Evolutionary conservation across 495 filamentous ascomycete genomes (phyloP).

Genomic region (Tuber indicum): DNA sequence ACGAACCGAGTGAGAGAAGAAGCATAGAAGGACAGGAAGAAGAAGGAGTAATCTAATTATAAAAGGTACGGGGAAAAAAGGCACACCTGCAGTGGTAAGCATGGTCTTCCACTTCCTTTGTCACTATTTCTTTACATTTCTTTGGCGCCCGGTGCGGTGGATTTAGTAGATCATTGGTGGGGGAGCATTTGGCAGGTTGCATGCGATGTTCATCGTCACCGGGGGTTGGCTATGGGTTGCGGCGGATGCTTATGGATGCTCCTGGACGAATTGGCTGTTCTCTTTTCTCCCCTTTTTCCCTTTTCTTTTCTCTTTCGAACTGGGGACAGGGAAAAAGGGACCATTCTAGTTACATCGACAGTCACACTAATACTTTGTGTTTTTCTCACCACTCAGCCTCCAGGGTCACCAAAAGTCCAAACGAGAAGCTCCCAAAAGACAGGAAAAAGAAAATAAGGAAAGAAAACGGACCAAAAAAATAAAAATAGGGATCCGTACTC

Average conservation of each 20-base stretch:
- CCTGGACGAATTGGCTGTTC: conserved; percentile 1
- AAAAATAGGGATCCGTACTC: conserved; percentile 1
- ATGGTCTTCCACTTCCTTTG: conserved; percentile 5
- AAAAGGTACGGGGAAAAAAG: conserved; percentile 18
- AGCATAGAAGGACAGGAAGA: conserved; percentile 4
- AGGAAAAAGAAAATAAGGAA: not conserved
- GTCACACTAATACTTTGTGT: conserved; percentile 15
- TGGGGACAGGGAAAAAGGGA: conserved; percentile 26
- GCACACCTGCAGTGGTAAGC: conserved; percentile 7
- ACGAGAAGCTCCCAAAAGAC: not conserved
- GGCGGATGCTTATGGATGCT: not conserved
- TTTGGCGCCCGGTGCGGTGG: conserved; percentile 26
- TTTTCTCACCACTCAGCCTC: conserved; percentile 11
- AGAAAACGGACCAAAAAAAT: not conserved
- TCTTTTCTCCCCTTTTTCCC: not conserved
- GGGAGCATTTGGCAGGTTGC: conserved; percentile 15
- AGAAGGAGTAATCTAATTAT: conserved; percentile 19
- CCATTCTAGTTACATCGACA: conserved; percentile 25
- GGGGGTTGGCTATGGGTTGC: conserved; percentile 1
- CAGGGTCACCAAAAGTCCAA: conserved; percentile 13
- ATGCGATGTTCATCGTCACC: conserved; percentile 27
- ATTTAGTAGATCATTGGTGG: conserved; percentile 18
- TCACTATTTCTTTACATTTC: conserved; percentile 15
- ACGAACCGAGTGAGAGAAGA: conserved; percentile 16
- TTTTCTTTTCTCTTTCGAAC: not conserved